Evolutionary conservation across 805 yeast genomes (phyloP).

Genomic region (Starmerella roubikii): DNA sequence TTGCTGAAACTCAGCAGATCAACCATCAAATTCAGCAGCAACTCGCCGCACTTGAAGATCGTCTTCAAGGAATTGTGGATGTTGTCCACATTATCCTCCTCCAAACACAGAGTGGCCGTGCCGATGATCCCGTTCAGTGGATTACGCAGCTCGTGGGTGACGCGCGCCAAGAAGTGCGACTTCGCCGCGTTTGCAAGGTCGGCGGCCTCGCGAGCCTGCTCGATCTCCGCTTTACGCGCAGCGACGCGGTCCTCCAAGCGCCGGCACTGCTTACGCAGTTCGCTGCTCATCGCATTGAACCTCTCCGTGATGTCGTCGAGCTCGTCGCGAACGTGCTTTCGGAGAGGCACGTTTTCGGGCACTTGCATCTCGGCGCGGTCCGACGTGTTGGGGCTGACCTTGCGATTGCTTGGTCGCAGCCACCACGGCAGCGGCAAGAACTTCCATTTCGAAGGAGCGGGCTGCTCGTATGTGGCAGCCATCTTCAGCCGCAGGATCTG

Average conservation of each 20-base stretch:
- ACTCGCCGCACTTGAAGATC: conserved; percentile 83
- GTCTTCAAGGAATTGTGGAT: conserved; percentile 65
- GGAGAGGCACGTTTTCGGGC: conserved; percentile 17
- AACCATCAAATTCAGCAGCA: conserved; percentile 74
- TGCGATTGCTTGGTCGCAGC: conserved; percentile 10
- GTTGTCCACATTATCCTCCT: conserved; percentile 47
- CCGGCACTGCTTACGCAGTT: conserved; percentile 69
- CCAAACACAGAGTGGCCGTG: conserved; percentile 89
- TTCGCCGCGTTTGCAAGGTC: conserved; percentile 95
- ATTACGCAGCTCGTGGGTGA: conserved; percentile 86
- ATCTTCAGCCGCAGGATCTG: conserved; percentile 19
- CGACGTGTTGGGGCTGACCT: background rate
- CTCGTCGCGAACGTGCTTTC: conserved; percentile 43
- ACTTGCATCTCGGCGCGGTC: conserved; percentile 14
- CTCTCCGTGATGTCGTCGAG: conserved; percentile 78
- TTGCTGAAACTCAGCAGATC: conserved; percentile 87
- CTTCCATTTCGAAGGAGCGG: conserved; percentile 12
- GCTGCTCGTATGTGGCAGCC: conserved; percentile 20
- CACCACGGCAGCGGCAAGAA: conserved; percentile 16
- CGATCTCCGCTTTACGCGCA: conserved; percentile 76
- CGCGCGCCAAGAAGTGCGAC: conserved; percentile 83
- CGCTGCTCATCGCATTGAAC: conserved; percentile 88
- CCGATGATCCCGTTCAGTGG: conserved; percentile 95
- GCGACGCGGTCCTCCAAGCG: conserved; percentile 79
- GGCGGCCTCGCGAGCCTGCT: conserved; percentile 61